Percentiles rank a stretch among this genome's conserved stretches.
phyloP scores from a whole-genome alignment of 2,329 filamentous ascomycete species.

The Aspergillus fructus region DNA sequence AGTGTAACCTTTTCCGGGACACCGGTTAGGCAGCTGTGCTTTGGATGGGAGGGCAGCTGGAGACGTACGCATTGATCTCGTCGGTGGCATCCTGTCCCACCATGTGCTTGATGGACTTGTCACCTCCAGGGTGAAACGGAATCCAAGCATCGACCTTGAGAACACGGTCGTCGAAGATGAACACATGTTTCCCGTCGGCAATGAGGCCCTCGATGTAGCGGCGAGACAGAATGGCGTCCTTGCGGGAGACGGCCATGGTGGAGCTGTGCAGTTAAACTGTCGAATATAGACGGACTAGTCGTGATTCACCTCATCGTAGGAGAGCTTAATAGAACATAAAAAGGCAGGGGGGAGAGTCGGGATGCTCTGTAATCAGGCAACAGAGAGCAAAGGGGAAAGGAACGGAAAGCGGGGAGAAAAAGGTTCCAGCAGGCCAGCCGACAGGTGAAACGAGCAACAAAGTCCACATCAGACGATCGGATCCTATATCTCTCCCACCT shows the following conservation, averaged over 20 bases:
- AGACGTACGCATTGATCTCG: slow-evolving; percentile 80
- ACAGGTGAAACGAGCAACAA: slow-evolving; percentile 5
- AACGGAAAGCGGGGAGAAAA: neutral
- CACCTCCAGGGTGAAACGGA: slow-evolving; percentile 85
- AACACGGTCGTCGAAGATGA: slow-evolving; percentile 79
- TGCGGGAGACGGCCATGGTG: slow-evolving; percentile 29
- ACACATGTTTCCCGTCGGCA: slow-evolving; percentile 73
- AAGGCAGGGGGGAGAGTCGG: neutral
- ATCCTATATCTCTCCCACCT: slow-evolving; percentile 10
- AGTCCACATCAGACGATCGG: slow-evolving; percentile 4
- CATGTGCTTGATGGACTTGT: slow-evolving; percentile 90
- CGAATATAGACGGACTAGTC: neutral
- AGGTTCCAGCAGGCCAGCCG: too few species aligned
- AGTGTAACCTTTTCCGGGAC: slow-evolving; percentile 67
- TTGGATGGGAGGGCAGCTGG: slow-evolving; percentile 1
- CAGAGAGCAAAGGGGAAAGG: neutral
- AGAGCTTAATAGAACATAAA: neutral
- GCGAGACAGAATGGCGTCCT: slow-evolving; percentile 56
- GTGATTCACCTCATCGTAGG: neutral
- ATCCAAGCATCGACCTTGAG: slow-evolving; percentile 88
- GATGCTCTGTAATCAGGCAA: neutral
- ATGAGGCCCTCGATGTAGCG: slow-evolving; percentile 78
- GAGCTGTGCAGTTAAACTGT: neutral
- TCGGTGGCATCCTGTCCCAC: slow-evolving; percentile 91
- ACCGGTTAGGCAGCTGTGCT: slow-evolving; percentile 14